phyloP scores from a whole-genome alignment of 2,329 filamentous ascomycete species.

The Bipolaris zeicola region DNA sequence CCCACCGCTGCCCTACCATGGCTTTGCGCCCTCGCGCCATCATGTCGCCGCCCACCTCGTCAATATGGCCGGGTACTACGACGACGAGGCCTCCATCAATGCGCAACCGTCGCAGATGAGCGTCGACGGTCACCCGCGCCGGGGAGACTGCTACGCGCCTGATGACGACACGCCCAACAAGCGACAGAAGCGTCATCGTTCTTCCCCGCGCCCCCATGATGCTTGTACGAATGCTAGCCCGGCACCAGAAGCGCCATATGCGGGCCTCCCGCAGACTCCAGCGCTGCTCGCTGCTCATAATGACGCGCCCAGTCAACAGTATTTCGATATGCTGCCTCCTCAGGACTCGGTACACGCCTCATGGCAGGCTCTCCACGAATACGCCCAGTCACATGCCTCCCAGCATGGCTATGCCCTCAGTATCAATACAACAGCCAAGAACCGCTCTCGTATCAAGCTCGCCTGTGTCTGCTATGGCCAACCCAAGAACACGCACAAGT shows the following conservation, averaged over 20 bases:
- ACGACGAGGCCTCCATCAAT: conserved; percentile 4
- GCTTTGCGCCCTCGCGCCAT: conserved; percentile 24
- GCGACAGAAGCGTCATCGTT: neutral
- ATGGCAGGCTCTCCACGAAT: conserved; percentile 41
- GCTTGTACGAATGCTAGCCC: neutral
- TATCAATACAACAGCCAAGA: conserved; percentile 47
- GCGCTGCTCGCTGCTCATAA: conserved; percentile 18
- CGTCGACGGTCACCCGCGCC: conserved; percentile 11
- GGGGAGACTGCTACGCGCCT: conserved; percentile 9
- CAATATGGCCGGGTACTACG: conserved; percentile 21
- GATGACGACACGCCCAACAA: conserved; percentile 9
- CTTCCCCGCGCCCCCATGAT: conserved; percentile 6
- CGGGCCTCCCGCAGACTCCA: conserved; percentile 9
- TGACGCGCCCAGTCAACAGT: conserved; percentile 16
- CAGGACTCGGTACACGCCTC: conserved; percentile 30
- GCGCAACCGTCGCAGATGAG: conserved; percentile 16
- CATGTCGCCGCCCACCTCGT: conserved; percentile 23
- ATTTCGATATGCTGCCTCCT: conserved; percentile 42
- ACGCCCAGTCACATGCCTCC: conserved; percentile 42
- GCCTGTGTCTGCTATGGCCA: conserved; percentile 45
- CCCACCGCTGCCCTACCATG: conserved; percentile 19
- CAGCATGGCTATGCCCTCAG: conserved; percentile 43
- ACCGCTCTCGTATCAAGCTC: conserved; percentile 44
- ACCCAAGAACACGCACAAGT: conserved; percentile 46
- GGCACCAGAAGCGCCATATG: neutral